Base-by-base conservation (phyloP, 2,329 filamentous ascomycete species). In the Bipolaris gigantea region DNA sequence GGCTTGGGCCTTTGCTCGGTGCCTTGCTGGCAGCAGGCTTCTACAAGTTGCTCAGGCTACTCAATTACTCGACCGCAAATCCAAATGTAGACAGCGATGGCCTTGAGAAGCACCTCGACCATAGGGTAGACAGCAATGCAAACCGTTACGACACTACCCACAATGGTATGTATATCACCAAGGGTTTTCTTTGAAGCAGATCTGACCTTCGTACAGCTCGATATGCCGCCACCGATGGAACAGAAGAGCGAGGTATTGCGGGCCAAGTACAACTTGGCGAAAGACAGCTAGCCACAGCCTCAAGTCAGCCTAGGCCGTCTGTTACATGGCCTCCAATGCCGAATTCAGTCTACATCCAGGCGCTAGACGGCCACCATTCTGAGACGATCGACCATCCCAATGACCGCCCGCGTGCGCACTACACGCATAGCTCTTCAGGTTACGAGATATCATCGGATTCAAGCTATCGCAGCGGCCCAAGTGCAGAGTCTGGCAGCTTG, bases 1-100 rank as follows among this genome's bases (percentile, higher is more conserved):
- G 79, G 79, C 53, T 80, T 41, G 79, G 79, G 0, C 79, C 79
- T 5, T 56, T 73, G 5, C 69, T 81, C 5, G 79, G 79, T 16
- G 65, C 78, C 3, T 50, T 79, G 11, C 52, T 81, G 2, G 78
- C 79, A 11, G 78, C 79, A 2, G 59, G 73, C n/a, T 79, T 81
- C 62, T 81, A 81, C 64, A 74, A 75, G 27, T 65, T 81, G 54
- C 73, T 81, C 67, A 81, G 80, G 62, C 50, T 71, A 18, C 71
- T 81, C 27, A 78, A 81, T 61, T 81, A 80, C 60, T 78, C 81
- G 65, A 80, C 78, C 13, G 78, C 78, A 41, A 80, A 80, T 56
- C 78, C 78, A 2, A 76, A 74, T 38, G 75, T 76, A 50, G 79
- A 81, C 56, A 74, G 76, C 58, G 76, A 79, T 64, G 77, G 77